Percentiles rank a stretch among this genome's conserved stretches.
Evolutionary conservation across 371 early-diverging fungal species (phyloP).

Genomic region (Phascolomyces articulosus): DNA sequence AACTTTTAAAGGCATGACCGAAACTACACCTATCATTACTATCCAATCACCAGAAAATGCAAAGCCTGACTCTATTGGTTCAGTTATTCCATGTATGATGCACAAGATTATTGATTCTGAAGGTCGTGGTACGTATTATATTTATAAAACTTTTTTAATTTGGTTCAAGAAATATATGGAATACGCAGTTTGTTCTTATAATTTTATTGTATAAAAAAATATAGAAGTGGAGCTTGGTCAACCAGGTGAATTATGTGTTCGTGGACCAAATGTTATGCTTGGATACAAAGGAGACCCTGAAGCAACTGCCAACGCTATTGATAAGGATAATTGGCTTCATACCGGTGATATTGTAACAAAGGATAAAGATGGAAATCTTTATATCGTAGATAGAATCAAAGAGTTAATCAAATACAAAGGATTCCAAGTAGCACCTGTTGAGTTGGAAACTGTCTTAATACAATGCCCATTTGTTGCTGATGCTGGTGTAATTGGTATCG

Average conservation of each 20-base stretch:
- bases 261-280: conserved; percentile 48
- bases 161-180: background rate
- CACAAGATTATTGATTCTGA: conserved; percentile 67
- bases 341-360: conserved; percentile 83
- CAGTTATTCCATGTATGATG: conserved; percentile 64
- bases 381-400: conserved; percentile 70
- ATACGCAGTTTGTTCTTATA: no score
- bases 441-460: conserved; percentile 79
- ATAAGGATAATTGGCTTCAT: conserved; percentile 75
- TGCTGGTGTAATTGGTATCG: conserved; percentile 71
- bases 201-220: background rate
- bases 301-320: conserved; percentile 71
- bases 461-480: conserved; percentile 70
- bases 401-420: conserved; percentile 82
- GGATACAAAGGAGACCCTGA: conserved; percentile 70
- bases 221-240: conserved; percentile 66
- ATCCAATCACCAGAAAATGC: conserved; percentile 12
- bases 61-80: conserved; percentile 67
- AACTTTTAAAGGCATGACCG: conserved; percentile 66
- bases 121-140: conserved; percentile 31
- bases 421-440: conserved; percentile 54
- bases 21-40: conserved; percentile 46
- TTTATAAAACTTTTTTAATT: background rate
- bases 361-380: conserved; percentile 61
- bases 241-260: conserved; percentile 70